Base-by-base conservation (phyloP, 2,329 filamentous ascomycete genomes). In the Cyanodermella asteris region DNA sequence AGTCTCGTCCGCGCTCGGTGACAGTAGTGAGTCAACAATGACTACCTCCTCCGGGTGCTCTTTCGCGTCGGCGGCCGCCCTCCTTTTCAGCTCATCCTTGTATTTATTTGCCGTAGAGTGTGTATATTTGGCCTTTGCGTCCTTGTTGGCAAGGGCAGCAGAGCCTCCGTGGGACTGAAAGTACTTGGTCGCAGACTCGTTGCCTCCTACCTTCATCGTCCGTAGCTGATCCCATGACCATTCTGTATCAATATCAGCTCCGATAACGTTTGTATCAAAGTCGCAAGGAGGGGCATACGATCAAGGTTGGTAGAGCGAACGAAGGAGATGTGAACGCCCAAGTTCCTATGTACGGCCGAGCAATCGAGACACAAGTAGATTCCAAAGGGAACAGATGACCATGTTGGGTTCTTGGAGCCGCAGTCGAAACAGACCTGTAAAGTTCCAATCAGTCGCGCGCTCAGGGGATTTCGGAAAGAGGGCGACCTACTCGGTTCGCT, bases 161-260 rank as follows among this genome's bases (percentile, higher is more conserved):
- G 77, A 82, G 32, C 87, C 87, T 34, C 87, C 87, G 46, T 97
- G 87, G 39, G 80, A 73, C 53, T 93, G 82, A 59, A 94, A 97
- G 59, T 80, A 97, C 54, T 91, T 93, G 43, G 82, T 93, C 24
- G 87, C 87, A 30, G 81, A 91, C 53, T 94, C 84, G 44, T 97
- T 97, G 29, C 87, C 87, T 36, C 87, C 87, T 10, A 94, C 81
- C 56, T 97, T 97, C 84, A 97, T 94, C 29, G 84, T 53, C 26
- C 87, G 76, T 31, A 97, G 64, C 50, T 97, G 87, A 38, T 93
- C 81, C 87, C 87, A 97, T 75, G 93, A 81, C 87, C 87, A 97
- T 58, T 78, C 72, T 77, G 40, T 18, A 22, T 6, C 10, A n/a
- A n/a, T 12, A 11, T 16, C 15, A 24, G 13, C 13, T 19, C n/a